Evolutionary conservation across 768 basidiomycete species (phyloP), one percentile per base, ranked within the genome.

Genomic region (Crassisporium funariophilum): DNA sequence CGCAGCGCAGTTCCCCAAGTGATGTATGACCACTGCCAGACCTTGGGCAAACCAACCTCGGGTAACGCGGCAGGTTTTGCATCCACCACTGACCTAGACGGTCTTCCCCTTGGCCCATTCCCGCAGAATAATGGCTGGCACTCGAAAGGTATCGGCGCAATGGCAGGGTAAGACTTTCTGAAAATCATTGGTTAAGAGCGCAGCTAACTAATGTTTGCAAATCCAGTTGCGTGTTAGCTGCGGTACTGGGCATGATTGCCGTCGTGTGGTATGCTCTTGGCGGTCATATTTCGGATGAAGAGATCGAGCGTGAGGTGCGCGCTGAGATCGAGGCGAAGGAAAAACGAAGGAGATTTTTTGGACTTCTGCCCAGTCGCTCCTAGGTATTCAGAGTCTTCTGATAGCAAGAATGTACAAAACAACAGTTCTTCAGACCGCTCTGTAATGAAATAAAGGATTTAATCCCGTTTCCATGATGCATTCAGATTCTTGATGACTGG

Each of bases 51-150:
- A 33, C 80, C 83, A 0, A 68, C 67, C 4, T 78, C 78, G 1
- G 95, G 95, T 9, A 99, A 99, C 65, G 93, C 91, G 1, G 95
- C 90, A 10, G 95, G 95, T 0, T 76, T 81, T 53, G 76, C 76
- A 2, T 83, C 81, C 16, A 66, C 81, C 11, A 82, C 82, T 7
- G 86, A 97, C 59, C 75, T 95, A 54, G 52, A 63, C 25, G 86
- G 91, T 10, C 65, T 88, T 19, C 70, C 69, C 10, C 54, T 78
- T 17, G 89, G 88, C 2, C 92, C 93, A 4, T 93, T 68, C 75
- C 81, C 72, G 12, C 88, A 92, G 62, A 72, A 73, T 29, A 60
- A 83, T 35, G 88, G 89, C 2, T 91, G 88, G 88, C 77, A 74
- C 53, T 69, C 82, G 21, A 83, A 73, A 63, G 90, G 85, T 12